These are phyloP conservation scores for Azolla pinnata DNA, from an alignment of 75 land plant genomes.

Conservation along the genomic window DNA sequence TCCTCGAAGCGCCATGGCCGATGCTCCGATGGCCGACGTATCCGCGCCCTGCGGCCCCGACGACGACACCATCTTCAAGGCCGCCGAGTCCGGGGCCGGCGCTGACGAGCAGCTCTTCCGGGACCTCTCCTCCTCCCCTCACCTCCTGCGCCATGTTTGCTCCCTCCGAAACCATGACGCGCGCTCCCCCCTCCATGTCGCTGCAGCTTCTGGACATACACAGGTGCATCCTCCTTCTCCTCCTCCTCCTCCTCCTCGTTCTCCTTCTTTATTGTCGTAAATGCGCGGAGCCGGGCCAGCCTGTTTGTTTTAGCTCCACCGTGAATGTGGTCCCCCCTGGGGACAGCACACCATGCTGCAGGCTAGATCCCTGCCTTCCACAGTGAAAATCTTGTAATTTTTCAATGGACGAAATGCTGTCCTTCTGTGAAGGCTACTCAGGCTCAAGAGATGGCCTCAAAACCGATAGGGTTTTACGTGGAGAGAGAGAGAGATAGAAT, in stretches of 20 bases:
- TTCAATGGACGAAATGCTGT: no score
- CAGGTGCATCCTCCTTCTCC: slow-evolving; percentile 21
- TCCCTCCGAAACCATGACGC: slow-evolving; percentile 70
- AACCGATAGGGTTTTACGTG: no score
- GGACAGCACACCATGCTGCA: no score
- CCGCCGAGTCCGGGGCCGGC: slow-evolving; percentile 71
- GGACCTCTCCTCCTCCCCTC: slow-evolving; percentile 22
- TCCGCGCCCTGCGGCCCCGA: background rate
- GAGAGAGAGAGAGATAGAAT: no score
- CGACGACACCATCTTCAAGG: slow-evolving; percentile 50
- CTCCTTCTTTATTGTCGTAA: no score
- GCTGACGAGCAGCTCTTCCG: slow-evolving; percentile 37
- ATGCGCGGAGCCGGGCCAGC: no score
- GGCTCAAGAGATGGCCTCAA: no score
- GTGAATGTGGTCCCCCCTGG: no score
- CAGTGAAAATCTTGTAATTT: no score
- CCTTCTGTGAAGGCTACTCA: no score
- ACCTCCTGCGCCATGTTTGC: slow-evolving; percentile 18
- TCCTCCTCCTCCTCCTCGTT: background rate
- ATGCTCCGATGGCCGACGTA: slow-evolving; percentile 1
- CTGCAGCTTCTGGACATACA: slow-evolving; percentile 48
- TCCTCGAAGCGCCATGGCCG: background rate
- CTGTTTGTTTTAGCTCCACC: no score
- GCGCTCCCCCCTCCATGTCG: slow-evolving; percentile 90
- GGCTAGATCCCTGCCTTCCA: no score